A percentile compares a stretch with the other conserved stretches of the same genome.
These are phyloP conservation scores for Kwoniella sp. DNA, from an alignment of 768 basidiomycete species.

Conservation along the genomic window DNA sequence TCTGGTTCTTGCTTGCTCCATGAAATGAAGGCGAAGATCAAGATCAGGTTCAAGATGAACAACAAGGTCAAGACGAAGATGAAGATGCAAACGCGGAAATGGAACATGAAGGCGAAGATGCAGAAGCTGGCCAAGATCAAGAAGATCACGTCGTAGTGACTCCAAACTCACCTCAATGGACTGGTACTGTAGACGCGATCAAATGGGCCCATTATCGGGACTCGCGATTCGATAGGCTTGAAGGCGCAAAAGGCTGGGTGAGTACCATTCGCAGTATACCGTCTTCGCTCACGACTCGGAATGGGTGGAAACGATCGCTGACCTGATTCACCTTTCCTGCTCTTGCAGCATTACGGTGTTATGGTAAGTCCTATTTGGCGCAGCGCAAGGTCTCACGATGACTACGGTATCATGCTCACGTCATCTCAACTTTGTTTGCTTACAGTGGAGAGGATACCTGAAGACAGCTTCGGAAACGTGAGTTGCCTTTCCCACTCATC, in stretches of 20 bases:
- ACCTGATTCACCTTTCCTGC: no score
- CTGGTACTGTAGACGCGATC: constrained; percentile 31
- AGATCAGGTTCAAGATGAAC: not conserved
- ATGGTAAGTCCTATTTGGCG: constrained; percentile 28
- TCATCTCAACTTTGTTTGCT: not conserved
- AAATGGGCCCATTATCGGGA: constrained; percentile 36
- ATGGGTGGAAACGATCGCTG: no score
- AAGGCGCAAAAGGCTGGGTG: constrained; percentile 35
- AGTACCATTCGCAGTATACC: not conserved
- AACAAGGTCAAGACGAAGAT: not conserved
- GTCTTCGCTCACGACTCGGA: not conserved
- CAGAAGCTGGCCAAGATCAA: not conserved
- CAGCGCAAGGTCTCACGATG: no score
- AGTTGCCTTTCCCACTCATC: constrained; percentile 4
- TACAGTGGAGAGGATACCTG: constrained; percentile 40
- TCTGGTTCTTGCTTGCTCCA: not conserved
- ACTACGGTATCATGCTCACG: not conserved
- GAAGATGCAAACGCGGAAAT: not conserved
- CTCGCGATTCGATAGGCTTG: constrained; percentile 12
- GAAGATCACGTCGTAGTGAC: not conserved
- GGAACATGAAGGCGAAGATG: not conserved
- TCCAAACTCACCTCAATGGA: not conserved
- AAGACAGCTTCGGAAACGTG: constrained; percentile 37
- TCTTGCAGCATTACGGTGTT: constrained; percentile 37
- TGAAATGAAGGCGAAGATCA: constrained; percentile 5